Evolutionary conservation across 2,329 filamentous ascomycete species (phyloP).

Genomic region (Pestalotiopsis sp.): DNA sequence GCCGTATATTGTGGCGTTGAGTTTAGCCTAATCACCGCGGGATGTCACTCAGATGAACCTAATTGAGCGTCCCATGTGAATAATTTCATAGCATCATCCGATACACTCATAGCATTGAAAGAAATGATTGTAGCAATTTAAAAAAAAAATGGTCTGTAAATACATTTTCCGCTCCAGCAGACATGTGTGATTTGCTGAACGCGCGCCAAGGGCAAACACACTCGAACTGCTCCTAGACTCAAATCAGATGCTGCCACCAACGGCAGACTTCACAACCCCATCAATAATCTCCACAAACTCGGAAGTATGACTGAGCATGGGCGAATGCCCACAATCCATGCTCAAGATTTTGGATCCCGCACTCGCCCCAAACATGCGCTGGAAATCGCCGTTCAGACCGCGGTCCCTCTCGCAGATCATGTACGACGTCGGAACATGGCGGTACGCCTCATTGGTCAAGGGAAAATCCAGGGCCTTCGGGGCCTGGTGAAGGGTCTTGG

Average conservation of each 20-base stretch:
- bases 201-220: no score
- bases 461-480: background rate
- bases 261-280: background rate
- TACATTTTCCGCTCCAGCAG: no score
- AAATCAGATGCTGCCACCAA: background rate
- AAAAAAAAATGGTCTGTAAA: no score
- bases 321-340: background rate
- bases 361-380: background rate
- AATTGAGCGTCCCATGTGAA: no score
- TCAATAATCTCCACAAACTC: background rate
- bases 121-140: background rate
- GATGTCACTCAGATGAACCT: background rate
- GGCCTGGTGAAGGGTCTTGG: slow-evolving; percentile 12
- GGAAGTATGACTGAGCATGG: background rate
- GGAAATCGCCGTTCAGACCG: background rate
- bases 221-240: no score
- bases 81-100: background rate
- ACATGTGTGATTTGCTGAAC: no score
- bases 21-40: background rate
- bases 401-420: slow-evolving; percentile 7
- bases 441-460: background rate
- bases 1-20: background rate
- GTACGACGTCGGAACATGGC: background rate
- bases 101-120: background rate
- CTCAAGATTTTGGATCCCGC: background rate